Percentiles rank a stretch among this genome's conserved stretches.
These are phyloP conservation scores for Solanum stenotomum DNA, from an alignment of 257 asterid species.

Conservation along the genomic window DNA sequence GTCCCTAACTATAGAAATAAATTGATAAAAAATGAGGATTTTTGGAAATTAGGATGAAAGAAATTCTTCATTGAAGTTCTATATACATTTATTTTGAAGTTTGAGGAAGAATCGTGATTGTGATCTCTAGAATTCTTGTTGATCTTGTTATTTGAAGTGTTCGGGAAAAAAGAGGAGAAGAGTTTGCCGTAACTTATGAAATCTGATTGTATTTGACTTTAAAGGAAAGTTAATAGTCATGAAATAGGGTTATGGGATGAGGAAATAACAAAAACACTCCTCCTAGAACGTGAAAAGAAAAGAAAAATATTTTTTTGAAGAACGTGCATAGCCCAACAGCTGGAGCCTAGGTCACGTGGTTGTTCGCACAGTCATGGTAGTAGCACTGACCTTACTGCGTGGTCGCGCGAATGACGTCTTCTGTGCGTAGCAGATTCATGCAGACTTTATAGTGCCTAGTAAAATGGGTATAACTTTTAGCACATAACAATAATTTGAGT, in stretches of 20 bases:
- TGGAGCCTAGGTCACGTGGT: background rate
- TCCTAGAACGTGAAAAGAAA: too few relatives aligned
- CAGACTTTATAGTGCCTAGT: too few relatives aligned
- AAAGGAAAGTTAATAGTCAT: background rate
- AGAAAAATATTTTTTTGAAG: background rate
- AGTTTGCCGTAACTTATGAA: background rate
- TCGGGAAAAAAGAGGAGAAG: background rate
- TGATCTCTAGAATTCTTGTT: background rate
- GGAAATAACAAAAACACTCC: background rate
- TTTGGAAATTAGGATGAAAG: too few relatives aligned
- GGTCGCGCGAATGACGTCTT: background rate
- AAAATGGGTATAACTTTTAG: too few relatives aligned
- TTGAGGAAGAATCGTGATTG: background rate
- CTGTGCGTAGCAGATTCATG: background rate
- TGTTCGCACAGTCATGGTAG: background rate
- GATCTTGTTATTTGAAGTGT: background rate
- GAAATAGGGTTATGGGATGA: background rate
- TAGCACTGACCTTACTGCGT: too few relatives aligned
- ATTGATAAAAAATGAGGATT: too few relatives aligned
- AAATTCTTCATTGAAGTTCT: too few relatives aligned
- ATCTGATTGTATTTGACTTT: background rate
- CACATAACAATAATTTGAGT: too few relatives aligned
- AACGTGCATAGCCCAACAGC: background rate
- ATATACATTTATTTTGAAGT: too few relatives aligned
- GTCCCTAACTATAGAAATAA: too few relatives aligned